phyloP scores from a whole-genome alignment of 1,139 yeast species.

The Hanseniaspora uvarum region DNA sequence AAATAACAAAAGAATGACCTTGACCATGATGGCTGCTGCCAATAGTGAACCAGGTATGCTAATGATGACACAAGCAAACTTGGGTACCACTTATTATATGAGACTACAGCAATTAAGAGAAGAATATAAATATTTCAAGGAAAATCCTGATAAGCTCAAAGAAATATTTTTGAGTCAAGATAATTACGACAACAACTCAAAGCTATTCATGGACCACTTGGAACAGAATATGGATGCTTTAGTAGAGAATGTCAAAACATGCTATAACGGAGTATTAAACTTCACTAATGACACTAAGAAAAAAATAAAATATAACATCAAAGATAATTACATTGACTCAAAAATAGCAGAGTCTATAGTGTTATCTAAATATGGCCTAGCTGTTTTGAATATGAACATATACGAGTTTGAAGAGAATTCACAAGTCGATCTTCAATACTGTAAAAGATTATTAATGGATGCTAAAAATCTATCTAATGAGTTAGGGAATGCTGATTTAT shows the following conservation, averaged over 20 bases:
- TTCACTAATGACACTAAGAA: constrained; percentile 43
- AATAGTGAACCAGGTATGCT: constrained; percentile 59
- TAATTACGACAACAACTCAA: constrained; percentile 26
- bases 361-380: constrained; percentile 73
- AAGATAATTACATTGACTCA: constrained; percentile 34
- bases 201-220: constrained; percentile 26
- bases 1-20: constrained; percentile 53
- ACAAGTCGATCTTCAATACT: constrained; percentile 32
- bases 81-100: constrained; percentile 61
- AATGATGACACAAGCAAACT: constrained; percentile 56
- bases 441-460: constrained; percentile 55
- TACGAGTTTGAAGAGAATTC: constrained; percentile 34
- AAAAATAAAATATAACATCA: constrained; percentile 30
- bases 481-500: constrained; percentile 53
- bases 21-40: constrained; percentile 64
- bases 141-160: constrained; percentile 25
- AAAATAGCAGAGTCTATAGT: constrained; percentile 59
- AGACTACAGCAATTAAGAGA: constrained; percentile 61
- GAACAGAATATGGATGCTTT: constrained; percentile 31
- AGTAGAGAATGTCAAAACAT: constrained; percentile 39
- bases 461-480: constrained; percentile 63
- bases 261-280: constrained; percentile 46
- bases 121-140: constrained; percentile 32
- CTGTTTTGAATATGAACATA: constrained; percentile 59
- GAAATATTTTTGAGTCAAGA: constrained; percentile 18